Evolutionary conservation across 2,329 filamentous ascomycete genomes (phyloP), one percentile per base, ranked within the genome.

Genomic region (Cladophialophora chaetospira): DNA sequence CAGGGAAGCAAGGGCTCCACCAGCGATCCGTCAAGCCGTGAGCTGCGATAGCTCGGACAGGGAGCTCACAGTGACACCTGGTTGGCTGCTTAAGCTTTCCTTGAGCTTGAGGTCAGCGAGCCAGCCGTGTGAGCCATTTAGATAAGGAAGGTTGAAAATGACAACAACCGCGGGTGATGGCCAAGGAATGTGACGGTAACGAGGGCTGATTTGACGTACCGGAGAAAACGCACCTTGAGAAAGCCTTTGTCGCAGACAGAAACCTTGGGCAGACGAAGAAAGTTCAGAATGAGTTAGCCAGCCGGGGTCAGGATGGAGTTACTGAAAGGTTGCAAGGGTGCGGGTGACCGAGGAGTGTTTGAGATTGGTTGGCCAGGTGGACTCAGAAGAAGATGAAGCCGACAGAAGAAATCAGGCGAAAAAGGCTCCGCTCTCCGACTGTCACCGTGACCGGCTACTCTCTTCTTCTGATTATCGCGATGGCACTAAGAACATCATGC

Each of bases 61-160:
- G 57, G 63, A 60, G 60, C 43, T 31, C 36, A 40, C 57, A 38
- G 36, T 38, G 53, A 19, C 42, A 62, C 55, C 33, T 65, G 63
- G 62, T 65, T 66, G 64, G 64, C 63, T 66, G 64, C 64, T 65
- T 66, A 66, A 64, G 64, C 64, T 66, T 66, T 64, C 64, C 64
- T 61, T 63, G 57, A 60, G 58, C 26, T 58, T 57, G 40, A 57
- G 53, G 63, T 66, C 55, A 66, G 64, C 60, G 53, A 62, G 58
- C 55, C 62, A 65, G 64, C 63, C 64, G 64, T 48, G 47, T 66
- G 63, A 66, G 64, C 64, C 63, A 66, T 66, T 65, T 62, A 55
- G 61, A 60, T 25, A 62, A 61, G 57, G 54, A 49, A 54, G 60
- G 26, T 48, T 23, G 36, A 28, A 53, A 53, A 44, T 31, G 49